phyloP scores from a whole-genome alignment of 2,329 filamentous ascomycete genomes.

The Venturia nashicola region DNA sequence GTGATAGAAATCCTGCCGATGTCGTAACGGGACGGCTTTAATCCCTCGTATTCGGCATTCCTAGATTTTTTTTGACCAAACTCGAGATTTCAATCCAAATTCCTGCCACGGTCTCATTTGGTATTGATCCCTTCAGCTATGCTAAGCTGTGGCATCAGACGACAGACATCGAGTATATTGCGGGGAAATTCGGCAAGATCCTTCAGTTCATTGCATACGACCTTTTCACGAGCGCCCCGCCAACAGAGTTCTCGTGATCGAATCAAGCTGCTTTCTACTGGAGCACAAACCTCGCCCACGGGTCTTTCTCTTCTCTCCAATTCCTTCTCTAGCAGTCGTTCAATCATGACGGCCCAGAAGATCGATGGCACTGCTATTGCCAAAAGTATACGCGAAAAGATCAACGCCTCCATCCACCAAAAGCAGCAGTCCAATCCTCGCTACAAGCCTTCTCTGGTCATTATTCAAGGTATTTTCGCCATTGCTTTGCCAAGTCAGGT shows the following conservation, averaged over 20 bases:
- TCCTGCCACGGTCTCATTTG: background rate
- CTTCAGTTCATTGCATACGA: background rate
- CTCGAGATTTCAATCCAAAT: background rate
- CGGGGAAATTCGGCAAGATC: background rate
- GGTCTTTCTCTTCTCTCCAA: background rate
- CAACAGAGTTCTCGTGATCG: background rate
- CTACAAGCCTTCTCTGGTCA: constrained; percentile 82
- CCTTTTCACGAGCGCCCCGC: background rate
- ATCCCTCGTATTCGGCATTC: background rate
- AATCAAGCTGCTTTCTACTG: background rate
- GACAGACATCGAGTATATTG: background rate
- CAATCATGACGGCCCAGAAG: constrained; percentile 72
- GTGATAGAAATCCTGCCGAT: background rate
- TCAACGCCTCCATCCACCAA: constrained; percentile 68
- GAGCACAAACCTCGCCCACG: background rate
- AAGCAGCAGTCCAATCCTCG: constrained; percentile 73
- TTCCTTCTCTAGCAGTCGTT: constrained; percentile 28
- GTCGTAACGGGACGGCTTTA: background rate
- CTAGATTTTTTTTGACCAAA: background rate
- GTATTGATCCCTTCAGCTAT: background rate
- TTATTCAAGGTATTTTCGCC: constrained; percentile 69
- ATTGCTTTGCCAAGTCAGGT: background rate
- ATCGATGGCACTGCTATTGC: constrained; percentile 96
- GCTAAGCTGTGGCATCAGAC: background rate
- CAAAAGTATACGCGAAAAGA: constrained; percentile 72